These are phyloP conservation scores for Cordyceps fumosorosea DNA, from an alignment of 2,329 filamentous ascomycete species.

Conservation along the genomic window DNA sequence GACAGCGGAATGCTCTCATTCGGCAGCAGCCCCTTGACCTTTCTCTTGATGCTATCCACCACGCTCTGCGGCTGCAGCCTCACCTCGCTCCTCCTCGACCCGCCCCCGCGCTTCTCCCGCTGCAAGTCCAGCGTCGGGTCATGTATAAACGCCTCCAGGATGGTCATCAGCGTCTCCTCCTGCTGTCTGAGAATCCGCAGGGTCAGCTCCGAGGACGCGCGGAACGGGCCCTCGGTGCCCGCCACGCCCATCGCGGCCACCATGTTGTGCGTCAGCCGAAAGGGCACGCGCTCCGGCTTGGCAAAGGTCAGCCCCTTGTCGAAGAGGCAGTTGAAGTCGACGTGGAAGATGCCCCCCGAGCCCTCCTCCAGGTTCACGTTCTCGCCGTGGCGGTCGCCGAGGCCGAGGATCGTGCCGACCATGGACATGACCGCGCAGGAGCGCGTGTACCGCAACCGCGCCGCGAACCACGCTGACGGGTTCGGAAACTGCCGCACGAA, in stretches of 20 bases:
- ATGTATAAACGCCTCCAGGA: conserved; percentile 93
- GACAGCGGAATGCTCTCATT: conserved; percentile 89
- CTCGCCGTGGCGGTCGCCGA: conserved; percentile 94
- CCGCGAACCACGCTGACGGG: conserved; percentile 85
- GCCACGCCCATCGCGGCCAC: conserved; percentile 93
- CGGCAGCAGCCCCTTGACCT: conserved; percentile 75
- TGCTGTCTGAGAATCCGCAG: conserved; percentile 79
- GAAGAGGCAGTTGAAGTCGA: conserved; percentile 99
- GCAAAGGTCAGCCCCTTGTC: conserved; percentile 95
- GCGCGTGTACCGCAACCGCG: conserved; percentile 81
- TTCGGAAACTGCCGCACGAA: conserved; percentile 94
- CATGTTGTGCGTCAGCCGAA: conserved; percentile 98
- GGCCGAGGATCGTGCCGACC: conserved; percentile 86
- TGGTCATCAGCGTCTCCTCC: conserved; percentile 94
- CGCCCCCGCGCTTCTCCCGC: conserved; percentile 46
- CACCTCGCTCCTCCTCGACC: conserved; percentile 31
- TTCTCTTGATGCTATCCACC: conserved; percentile 79
- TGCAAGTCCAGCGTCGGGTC: conserved; percentile 94
- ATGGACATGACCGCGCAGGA: conserved; percentile 99
- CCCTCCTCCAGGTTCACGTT: conserved; percentile 94
- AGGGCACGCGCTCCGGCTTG: conserved; percentile 90
- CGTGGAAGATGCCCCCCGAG: conserved; percentile 90
- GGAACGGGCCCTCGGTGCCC: conserved; percentile 88
- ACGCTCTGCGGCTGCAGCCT: conserved; percentile 62
- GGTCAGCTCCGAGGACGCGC: conserved; percentile 84